A percentile compares a stretch with the other conserved stretches of the same genome.
Conservation (phyloP, 75 land plant species). For the Isoetes taiwanensis region DNA sequence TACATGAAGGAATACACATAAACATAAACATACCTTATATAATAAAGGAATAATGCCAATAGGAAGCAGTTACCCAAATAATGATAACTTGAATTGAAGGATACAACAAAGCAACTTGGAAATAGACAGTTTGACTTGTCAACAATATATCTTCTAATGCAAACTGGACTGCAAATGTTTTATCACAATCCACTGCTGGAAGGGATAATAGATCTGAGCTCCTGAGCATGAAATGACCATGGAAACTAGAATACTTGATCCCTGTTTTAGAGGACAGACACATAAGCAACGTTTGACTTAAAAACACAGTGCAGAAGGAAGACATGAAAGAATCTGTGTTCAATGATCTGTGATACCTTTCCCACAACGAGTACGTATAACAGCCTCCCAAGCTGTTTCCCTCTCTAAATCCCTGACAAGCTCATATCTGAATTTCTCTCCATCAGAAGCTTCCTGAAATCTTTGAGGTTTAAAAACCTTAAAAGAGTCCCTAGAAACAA, state of each 20-base stretch:
- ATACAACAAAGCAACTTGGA: slow-evolving; percentile 98
- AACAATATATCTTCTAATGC: slow-evolving; percentile 74
- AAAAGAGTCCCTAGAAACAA: too few relatives aligned
- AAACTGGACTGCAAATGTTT: slow-evolving; percentile 90
- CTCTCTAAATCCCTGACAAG: slow-evolving; percentile 81
- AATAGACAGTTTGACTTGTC: slow-evolving; percentile 68
- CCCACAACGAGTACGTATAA: slow-evolving; percentile 90
- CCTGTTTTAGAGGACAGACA: slow-evolving; percentile 32
- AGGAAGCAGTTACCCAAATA: neutral
- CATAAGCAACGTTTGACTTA: neutral
- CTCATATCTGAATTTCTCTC: slow-evolving; percentile 70
- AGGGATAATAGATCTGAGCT: slow-evolving; percentile 87
- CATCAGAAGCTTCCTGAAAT: slow-evolving; percentile 44
- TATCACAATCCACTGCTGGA: slow-evolving; percentile 99
- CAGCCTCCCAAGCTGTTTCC: slow-evolving; percentile 99
- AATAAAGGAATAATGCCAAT: neutral
- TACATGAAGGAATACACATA: neutral
- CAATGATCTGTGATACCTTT: slow-evolving; percentile 46
- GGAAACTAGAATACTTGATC: slow-evolving; percentile 66
- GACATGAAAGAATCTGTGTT: neutral
- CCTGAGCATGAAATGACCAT: slow-evolving; percentile 96
- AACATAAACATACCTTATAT: slow-evolving; percentile 2
- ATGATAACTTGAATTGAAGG: slow-evolving; percentile 22
- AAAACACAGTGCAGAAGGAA: neutral
- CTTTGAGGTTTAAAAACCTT: slow-evolving; percentile 77